Evolutionary conservation across 78 protist genomes (phyloP).

Genomic region (Pigoraptor vietnamica): DNA sequence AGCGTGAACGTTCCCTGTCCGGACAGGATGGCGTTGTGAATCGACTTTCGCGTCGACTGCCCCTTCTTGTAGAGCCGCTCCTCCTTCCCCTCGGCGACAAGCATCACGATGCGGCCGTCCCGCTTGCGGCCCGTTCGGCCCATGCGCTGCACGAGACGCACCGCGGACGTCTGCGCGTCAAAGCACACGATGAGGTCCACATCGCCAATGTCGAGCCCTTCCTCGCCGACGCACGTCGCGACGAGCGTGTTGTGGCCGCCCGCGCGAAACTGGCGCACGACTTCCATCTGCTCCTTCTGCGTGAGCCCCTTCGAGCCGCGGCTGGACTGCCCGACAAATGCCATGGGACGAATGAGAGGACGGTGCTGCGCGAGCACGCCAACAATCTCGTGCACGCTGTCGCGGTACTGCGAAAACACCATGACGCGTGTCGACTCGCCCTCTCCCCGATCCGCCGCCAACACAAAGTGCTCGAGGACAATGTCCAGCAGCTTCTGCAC

Average conservation of each 20-base stretch:
- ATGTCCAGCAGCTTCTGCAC: not conserved
- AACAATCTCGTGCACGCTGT: slow-evolving; percentile 32
- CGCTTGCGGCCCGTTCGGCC: slow-evolving; percentile 91
- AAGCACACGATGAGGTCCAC: slow-evolving; percentile 88
- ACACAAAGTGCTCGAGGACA: slow-evolving; percentile 30
- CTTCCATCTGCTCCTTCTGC: slow-evolving; percentile 8
- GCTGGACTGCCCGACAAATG: slow-evolving; percentile 29
- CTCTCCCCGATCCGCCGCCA: not conserved
- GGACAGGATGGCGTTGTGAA: not conserved
- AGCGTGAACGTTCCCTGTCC: not conserved
- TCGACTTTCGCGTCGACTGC: not conserved
- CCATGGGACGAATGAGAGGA: not conserved
- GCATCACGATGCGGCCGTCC: slow-evolving; percentile 47
- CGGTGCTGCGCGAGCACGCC: not conserved
- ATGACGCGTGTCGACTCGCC: slow-evolving; percentile 51
- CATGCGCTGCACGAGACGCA: slow-evolving; percentile 81
- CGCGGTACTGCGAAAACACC: slow-evolving; percentile 54
- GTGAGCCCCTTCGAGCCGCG: not conserved
- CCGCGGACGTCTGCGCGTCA: slow-evolving; percentile 65
- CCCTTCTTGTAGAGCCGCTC: slow-evolving; percentile 15
- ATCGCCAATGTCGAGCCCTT: slow-evolving; percentile 79
- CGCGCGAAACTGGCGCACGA: slow-evolving; percentile 38
- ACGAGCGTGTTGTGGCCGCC: slow-evolving; percentile 83
- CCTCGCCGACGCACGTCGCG: slow-evolving; percentile 92
- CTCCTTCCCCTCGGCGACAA: slow-evolving; percentile 43